phyloP scores from a whole-genome alignment of 306 rosid species.

The Leucaena leucocephala region DNA sequence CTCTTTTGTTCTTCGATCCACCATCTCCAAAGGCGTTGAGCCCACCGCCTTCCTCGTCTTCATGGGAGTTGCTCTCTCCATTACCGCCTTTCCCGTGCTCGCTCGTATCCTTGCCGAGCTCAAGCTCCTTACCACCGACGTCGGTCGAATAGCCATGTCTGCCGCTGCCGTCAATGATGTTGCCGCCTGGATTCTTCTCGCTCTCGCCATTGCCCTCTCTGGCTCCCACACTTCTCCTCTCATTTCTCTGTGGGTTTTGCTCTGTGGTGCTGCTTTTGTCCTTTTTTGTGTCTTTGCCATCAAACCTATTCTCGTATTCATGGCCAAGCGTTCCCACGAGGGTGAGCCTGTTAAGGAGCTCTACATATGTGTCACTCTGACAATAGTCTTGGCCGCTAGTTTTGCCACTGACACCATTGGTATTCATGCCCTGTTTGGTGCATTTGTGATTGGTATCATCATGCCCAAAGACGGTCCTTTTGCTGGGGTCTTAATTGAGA shows the following conservation, averaged over 20 bases:
- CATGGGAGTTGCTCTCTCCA: slow-evolving; percentile 79
- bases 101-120: slow-evolving; percentile 82
- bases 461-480: slow-evolving; percentile 78
- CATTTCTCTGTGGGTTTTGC: slow-evolving; percentile 64
- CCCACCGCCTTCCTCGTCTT: slow-evolving; percentile 59
- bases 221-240: slow-evolving; percentile 52
- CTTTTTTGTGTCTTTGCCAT: slow-evolving; percentile 41
- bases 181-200: slow-evolving; percentile 77
- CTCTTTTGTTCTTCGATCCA: slow-evolving; percentile 50
- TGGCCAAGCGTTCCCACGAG: slow-evolving; percentile 59
- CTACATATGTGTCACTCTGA: slow-evolving; percentile 57
- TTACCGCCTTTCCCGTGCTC: slow-evolving; percentile 76
- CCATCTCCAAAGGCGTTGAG: slow-evolving; percentile 50
- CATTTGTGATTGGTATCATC: slow-evolving; percentile 64
- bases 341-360: slow-evolving; percentile 79
- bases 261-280: slow-evolving; percentile 48
- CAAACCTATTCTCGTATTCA: slow-evolving; percentile 45
- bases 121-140: slow-evolving; percentile 72
- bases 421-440: slow-evolving; percentile 77
- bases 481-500: slow-evolving; percentile 66
- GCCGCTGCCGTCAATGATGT: slow-evolving; percentile 80
- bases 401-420: slow-evolving; percentile 72
- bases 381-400: slow-evolving; percentile 62
- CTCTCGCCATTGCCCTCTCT: slow-evolving; percentile 70
- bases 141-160: slow-evolving; percentile 74